Conservation (phyloP, 495 filamentous ascomycete genomes). For the Neurospora sp. region DNA sequence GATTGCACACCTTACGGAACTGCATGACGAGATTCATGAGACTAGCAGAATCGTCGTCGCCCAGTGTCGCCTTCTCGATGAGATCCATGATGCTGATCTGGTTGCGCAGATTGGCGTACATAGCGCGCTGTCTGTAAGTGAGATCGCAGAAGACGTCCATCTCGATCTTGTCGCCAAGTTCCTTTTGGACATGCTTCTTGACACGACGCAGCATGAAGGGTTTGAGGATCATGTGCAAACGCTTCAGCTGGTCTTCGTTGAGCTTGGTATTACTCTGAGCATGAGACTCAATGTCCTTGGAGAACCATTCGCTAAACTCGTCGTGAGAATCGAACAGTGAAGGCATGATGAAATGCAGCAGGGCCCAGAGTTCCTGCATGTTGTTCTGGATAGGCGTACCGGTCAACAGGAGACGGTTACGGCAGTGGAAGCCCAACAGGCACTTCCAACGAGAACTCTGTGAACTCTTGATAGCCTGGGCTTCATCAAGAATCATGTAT, state of each 20-base stretch:
- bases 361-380: slow-evolving; percentile 98
- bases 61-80: slow-evolving; percentile 91
- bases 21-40: slow-evolving; percentile 99
- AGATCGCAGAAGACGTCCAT: slow-evolving; percentile 92
- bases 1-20: slow-evolving; percentile 98
- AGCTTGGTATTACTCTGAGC: slow-evolving; percentile 98
- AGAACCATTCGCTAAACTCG: slow-evolving; percentile 99
- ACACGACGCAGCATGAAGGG: slow-evolving; percentile 99
- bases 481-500: slow-evolving; percentile 99
- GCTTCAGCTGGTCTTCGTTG: slow-evolving; percentile 92
- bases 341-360: slow-evolving; percentile 99
- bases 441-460: slow-evolving; percentile 95
- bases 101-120: slow-evolving; percentile 82
- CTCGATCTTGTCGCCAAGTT: slow-evolving; percentile 97
- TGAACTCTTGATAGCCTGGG: slow-evolving; percentile 97
- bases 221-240: slow-evolving; percentile 97
- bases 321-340: slow-evolving; percentile 97
- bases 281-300: slow-evolving; percentile 97
- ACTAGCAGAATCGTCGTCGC: slow-evolving; percentile 91
- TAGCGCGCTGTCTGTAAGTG: slow-evolving; percentile 92
- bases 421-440: slow-evolving; percentile 85
- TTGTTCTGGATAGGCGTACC: slow-evolving; percentile 99
- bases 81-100: slow-evolving; percentile 98
- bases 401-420: slow-evolving; percentile 87
- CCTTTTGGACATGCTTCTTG: slow-evolving; percentile 98